Evolutionary conservation across 2,329 filamentous ascomycete species (phyloP), one percentile per base, ranked within the genome.

Genomic region (Botrytis deweyae): DNA sequence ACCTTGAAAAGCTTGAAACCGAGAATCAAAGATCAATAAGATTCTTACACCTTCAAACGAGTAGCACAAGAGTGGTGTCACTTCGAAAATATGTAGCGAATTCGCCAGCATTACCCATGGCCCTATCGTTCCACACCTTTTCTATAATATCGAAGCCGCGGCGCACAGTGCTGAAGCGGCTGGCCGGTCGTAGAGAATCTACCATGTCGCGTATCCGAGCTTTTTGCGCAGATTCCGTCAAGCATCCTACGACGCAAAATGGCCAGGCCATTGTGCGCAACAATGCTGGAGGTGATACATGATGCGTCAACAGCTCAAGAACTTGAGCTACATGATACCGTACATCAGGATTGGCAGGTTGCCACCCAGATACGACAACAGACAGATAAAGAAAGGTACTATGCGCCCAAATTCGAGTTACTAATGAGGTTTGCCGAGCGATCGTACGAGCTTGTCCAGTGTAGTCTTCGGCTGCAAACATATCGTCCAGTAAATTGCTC

Each of bases 81-180:
- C 68, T 77, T 76, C 77, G 76, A 73, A 82, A 82, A 62, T 78
- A 82, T 16, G 74, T 74, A 72, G 80, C 78, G 5, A 82, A 72
- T 67, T 82, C 79, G 9, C 74, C 66, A 67, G 66, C 22, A 73
- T 74, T 65, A 49, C 70, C 66, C 72, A 36, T 49, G 69, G 55
- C 72, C 62, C 74, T 77, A 42, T 73, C 74, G 16, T 66, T 49
- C 78, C 77, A 79, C 42, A 77, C 75, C 70, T 74, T 75, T 42
- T 78, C 76, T 75, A 79, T 79, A 40, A 79, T 79, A 69, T 78
- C 77, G 59, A 78, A 74, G 72, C 76, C 76, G 44, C 76, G 77
- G 16, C 72, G 75, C 52, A 74, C 72, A 22, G 78, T 76, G 55
- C 76, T 76, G 42, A 84, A 86, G 78, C 85, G 64, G 22, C 73